Conservation (phyloP, 2,329 filamentous ascomycete species). For the Colletotrichum cereale region DNA sequence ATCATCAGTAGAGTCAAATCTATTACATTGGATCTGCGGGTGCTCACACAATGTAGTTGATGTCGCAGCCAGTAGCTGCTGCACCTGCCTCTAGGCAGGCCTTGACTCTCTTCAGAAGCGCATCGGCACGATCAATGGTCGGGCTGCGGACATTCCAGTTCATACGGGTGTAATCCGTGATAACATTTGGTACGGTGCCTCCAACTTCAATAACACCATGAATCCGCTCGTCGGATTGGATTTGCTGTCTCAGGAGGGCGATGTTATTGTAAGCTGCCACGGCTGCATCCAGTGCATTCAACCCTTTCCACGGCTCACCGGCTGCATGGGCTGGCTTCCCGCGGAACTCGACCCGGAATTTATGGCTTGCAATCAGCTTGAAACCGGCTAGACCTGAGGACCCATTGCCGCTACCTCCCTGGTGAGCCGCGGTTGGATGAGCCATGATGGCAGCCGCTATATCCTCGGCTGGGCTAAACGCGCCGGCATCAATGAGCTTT, state of each 20-base stretch:
- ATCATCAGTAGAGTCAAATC: not conserved
- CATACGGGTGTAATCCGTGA: slow-evolving; percentile 54
- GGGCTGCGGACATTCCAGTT: slow-evolving; percentile 55
- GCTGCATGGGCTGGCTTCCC: slow-evolving; percentile 53
- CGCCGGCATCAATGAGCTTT: slow-evolving; percentile 50
- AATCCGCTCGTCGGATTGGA: slow-evolving; percentile 52
- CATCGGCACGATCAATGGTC: slow-evolving; percentile 47
- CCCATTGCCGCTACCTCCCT: slow-evolving; percentile 14
- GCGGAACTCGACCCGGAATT: slow-evolving; percentile 50
- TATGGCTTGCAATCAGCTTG: slow-evolving; percentile 49
- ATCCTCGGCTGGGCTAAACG: slow-evolving; percentile 44
- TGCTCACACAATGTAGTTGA: slow-evolving; percentile 52
- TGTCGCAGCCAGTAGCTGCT: slow-evolving; percentile 50
- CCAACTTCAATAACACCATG: slow-evolving; percentile 53
- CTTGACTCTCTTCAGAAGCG: slow-evolving; percentile 49
- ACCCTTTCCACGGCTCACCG: slow-evolving; percentile 52
- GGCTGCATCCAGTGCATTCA: slow-evolving; percentile 55
- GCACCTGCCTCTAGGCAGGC: slow-evolving; percentile 53
- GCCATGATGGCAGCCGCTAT: slow-evolving; percentile 56
- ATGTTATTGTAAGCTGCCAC: slow-evolving; percentile 52
- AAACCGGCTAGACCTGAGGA: slow-evolving; percentile 46
- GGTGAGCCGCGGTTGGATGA: slow-evolving; percentile 33
- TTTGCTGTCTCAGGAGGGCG: slow-evolving; percentile 54
- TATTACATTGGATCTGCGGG: too few relatives aligned
- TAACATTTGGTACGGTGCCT: slow-evolving; percentile 55